Conservation (phyloP, 345 rosid species). For the sweet orange (Citrus sinensis) region DNA sequence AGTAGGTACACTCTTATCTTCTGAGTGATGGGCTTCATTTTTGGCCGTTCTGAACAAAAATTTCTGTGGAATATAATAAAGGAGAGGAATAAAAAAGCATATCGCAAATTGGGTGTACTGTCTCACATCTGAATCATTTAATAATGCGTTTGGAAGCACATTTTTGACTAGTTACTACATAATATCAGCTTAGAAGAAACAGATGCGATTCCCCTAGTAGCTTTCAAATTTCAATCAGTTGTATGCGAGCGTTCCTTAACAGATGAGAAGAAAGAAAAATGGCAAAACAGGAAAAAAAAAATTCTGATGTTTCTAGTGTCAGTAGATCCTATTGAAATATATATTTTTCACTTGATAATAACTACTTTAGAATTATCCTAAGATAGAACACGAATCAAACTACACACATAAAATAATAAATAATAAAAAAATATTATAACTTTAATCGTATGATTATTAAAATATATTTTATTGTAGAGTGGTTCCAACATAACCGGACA, state of each 20-base stretch:
- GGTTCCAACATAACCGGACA: accelerated
- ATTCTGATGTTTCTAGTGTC: too few relatives aligned
- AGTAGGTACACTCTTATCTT: background rate
- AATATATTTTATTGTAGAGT: accelerated
- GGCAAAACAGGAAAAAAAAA: background rate
- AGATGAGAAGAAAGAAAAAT: background rate
- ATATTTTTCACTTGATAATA: too few relatives aligned
- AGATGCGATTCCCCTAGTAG: background rate
- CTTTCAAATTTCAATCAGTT: background rate
- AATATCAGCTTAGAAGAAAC: background rate
- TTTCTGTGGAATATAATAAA: background rate
- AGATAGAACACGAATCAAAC: too few relatives aligned
- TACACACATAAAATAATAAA: too few relatives aligned
- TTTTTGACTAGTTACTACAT: background rate
- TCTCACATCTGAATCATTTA: background rate
- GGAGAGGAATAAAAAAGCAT: background rate
- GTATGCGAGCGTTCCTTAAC: background rate
- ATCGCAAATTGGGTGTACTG: background rate
- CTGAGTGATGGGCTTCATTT: background rate
- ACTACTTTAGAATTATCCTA: accelerated
- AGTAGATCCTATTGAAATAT: too few relatives aligned
- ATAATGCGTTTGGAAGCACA: background rate
- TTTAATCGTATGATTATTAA: too few relatives aligned
- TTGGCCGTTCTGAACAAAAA: background rate
- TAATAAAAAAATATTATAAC: too few relatives aligned